Evolutionary conservation across 345 rosid genomes (phyloP).

Genomic region (Nasturtium officinale): DNA sequence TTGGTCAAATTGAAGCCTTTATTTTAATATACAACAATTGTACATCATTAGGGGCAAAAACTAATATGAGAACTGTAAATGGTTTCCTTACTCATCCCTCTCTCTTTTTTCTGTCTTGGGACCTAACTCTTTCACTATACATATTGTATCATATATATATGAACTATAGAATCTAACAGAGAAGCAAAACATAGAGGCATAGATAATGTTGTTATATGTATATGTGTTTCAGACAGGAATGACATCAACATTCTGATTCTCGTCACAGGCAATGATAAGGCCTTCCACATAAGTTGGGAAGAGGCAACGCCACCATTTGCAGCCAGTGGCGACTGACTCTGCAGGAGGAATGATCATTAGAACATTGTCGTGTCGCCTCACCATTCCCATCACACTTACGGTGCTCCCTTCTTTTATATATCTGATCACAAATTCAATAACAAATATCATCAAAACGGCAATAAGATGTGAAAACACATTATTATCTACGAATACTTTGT

Average conservation of each 20-base stretch:
- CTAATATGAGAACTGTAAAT: background rate
- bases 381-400: conserved; percentile 92
- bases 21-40: conserved; percentile 18
- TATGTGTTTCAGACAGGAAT: conserved; percentile 64
- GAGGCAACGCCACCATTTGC: conserved; percentile 76
- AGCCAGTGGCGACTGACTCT: conserved; percentile 71
- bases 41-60: background rate
- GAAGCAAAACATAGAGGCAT: conserved; percentile 28
- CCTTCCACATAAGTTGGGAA: conserved; percentile 80
- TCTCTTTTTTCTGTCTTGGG: background rate
- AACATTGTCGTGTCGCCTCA: conserved; percentile 78
- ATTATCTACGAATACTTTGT: background rate
- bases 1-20: conserved; percentile 25
- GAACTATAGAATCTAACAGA: background rate
- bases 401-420: conserved; percentile 94
- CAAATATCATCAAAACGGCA: background rate
- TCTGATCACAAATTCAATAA: conserved; percentile 47
- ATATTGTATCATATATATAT: conserved; percentile 3
- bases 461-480: background rate
- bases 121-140: conserved; percentile 27
- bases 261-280: conserved; percentile 73
- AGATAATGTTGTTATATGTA: background rate
- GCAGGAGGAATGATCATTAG: conserved; percentile 81
- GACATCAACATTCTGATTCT: conserved; percentile 67
- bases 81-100: background rate